Conservation (phyloP, 768 basidiomycete species). For the Pilatotrama ljubarskyi region DNA sequence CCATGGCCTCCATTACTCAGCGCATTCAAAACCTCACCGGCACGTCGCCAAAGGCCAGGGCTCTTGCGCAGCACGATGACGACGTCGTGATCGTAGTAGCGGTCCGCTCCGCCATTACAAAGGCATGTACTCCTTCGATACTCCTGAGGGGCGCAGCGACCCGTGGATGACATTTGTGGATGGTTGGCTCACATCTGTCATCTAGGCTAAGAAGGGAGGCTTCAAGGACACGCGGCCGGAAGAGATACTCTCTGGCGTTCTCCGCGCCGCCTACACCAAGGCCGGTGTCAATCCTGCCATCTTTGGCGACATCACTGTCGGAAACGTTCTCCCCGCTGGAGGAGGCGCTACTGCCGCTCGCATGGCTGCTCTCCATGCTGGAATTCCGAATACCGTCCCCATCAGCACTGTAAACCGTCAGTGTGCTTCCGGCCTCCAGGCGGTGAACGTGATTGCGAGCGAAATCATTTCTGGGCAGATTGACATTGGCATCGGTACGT, state of each 20-base stretch:
- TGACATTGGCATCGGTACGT: constrained; percentile 83
- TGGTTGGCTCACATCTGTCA: neutral
- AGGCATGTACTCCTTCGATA: constrained; percentile 47
- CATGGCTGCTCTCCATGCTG: constrained; percentile 85
- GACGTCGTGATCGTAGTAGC: constrained; percentile 92
- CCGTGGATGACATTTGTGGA: no score
- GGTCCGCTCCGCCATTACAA: constrained; percentile 89
- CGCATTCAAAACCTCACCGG: constrained; percentile 23
- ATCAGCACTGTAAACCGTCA: constrained; percentile 88
- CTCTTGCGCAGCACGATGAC: constrained; percentile 74
- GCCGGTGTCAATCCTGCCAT: constrained; percentile 74
- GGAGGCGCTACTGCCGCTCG: constrained; percentile 82
- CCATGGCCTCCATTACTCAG: constrained; percentile 27
- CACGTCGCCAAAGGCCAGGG: constrained; percentile 51
- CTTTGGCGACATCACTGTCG: constrained; percentile 83
- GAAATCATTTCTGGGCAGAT: constrained; percentile 79
- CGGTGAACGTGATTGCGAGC: constrained; percentile 80
- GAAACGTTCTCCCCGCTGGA: constrained; percentile 85
- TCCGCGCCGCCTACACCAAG: constrained; percentile 70
- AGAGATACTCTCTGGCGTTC: constrained; percentile 73
- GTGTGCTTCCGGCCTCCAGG: constrained; percentile 85
- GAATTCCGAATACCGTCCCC: constrained; percentile 74
- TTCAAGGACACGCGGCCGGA: constrained; percentile 91
- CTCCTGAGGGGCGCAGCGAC: no score
- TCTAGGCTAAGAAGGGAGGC: constrained; percentile 77